Evolutionary conservation across 2,329 filamentous ascomycete species (phyloP).

Genomic region (Epichloe typhina): DNA sequence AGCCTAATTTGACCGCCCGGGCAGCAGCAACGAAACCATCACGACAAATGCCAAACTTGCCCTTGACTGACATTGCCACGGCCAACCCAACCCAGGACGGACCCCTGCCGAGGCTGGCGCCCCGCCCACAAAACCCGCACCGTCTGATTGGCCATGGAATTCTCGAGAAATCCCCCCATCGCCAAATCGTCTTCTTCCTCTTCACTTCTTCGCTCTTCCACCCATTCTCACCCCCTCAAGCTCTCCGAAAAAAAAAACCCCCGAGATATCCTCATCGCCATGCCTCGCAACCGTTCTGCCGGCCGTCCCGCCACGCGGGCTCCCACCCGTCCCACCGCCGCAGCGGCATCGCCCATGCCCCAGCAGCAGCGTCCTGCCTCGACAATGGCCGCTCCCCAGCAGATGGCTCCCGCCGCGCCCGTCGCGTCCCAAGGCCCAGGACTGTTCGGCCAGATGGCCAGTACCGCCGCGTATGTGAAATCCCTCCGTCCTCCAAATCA

Average conservation of each 20-base stretch:
- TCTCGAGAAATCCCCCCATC: constrained; percentile 14
- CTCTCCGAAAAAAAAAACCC: no score
- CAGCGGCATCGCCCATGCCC: constrained; percentile 40
- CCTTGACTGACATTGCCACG: neutral
- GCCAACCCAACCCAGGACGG: neutral
- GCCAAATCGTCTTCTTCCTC: constrained; percentile 12
- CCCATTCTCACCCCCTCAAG: neutral
- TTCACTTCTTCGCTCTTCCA: neutral
- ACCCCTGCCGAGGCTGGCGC: constrained; percentile 12
- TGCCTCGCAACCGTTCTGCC: constrained; percentile 68
- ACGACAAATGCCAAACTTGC: neutral
- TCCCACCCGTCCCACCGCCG: constrained; percentile 52
- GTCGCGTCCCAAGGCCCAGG: constrained; percentile 57
- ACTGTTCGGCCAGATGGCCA: constrained; percentile 92
- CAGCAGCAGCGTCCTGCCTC: constrained; percentile 59
- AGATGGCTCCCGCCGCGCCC: constrained; percentile 26
- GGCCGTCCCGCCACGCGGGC: constrained; percentile 25
- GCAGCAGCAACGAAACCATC: no score
- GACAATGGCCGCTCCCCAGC: constrained; percentile 47
- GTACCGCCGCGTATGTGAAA: constrained; percentile 79
- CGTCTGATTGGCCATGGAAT: constrained; percentile 15
- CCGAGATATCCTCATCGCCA: constrained; percentile 19
- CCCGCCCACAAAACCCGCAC: constrained; percentile 13
- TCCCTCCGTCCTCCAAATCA: neutral
- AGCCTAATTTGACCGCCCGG: no score